phyloP scores from a whole-genome alignment of 2,329 filamentous ascomycete species.

The Aspergillus pseudotamarii region DNA sequence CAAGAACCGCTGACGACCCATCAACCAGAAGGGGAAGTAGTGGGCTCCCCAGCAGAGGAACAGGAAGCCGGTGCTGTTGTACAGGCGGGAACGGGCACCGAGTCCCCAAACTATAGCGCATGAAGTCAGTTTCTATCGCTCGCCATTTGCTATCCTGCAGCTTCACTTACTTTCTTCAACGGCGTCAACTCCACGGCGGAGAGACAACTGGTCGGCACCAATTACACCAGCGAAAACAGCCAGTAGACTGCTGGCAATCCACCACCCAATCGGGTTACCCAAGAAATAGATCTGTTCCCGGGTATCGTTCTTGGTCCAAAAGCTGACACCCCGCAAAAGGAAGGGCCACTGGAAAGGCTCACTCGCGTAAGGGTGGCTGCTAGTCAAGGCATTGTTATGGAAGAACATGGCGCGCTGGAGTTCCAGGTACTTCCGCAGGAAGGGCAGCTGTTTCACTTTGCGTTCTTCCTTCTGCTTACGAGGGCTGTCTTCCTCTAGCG shows the following conservation, averaged over 20 bases:
- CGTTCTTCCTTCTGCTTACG: conserved; percentile 76
- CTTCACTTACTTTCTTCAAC: conserved; percentile 81
- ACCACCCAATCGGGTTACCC: conserved; percentile 96
- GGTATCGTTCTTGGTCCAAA: conserved; percentile 97
- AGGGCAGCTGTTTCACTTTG: conserved; percentile 80
- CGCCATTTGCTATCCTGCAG: background rate
- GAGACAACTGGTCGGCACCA: conserved; percentile 87
- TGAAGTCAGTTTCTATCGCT: background rate
- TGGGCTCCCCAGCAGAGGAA: conserved; percentile 98
- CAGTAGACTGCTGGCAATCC: conserved; percentile 87
- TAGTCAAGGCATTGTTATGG: conserved; percentile 97
- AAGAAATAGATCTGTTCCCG: conserved; percentile 98
- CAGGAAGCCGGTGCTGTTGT: conserved; percentile 99
- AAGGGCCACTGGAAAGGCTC: conserved; percentile 98
- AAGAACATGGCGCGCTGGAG: conserved; percentile 98
- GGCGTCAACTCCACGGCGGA: conserved; percentile 89
- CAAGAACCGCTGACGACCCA: conserved; percentile 96
- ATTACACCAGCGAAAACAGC: conserved; percentile 93
- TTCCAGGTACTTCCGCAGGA: conserved; percentile 93
- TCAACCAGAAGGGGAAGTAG: conserved; percentile 96
- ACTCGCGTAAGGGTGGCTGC: conserved; percentile 93
- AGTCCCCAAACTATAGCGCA: conserved; percentile 43
- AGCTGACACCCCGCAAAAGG: conserved; percentile 93
- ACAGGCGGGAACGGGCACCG: conserved; percentile 89
- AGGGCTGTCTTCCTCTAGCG: conserved; percentile 68